Percentiles rank a stretch among this genome's conserved stretches.
phyloP scores from a whole-genome alignment of 805 yeast species.

The Cyberlindnera maclurae region DNA sequence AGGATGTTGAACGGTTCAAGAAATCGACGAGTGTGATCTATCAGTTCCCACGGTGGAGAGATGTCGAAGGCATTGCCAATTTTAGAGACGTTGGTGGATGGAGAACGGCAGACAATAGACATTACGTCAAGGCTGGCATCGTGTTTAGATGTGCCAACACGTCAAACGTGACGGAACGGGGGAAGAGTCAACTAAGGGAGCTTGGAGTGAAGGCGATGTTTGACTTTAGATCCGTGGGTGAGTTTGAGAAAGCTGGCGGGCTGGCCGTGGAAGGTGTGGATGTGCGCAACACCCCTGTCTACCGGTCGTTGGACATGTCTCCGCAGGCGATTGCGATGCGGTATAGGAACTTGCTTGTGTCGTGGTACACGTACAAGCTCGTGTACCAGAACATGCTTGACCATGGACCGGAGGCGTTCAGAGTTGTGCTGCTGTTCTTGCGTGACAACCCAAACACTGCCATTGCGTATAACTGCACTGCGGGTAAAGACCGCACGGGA shows the following conservation, averaged over 20 bases:
- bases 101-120: constrained; percentile 28
- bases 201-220: constrained; percentile 49
- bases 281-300: constrained; percentile 53
- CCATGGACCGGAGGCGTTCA: constrained; percentile 41
- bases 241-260: constrained; percentile 39
- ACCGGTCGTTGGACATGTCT: constrained; percentile 44
- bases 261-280: constrained; percentile 39
- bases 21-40: constrained; percentile 30
- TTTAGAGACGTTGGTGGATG: constrained; percentile 83
- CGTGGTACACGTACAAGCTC: constrained; percentile 54
- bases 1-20: constrained; percentile 49
- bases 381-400: constrained; percentile 56
- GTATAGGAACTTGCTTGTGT: constrained; percentile 45
- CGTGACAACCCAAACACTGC: constrained; percentile 46
- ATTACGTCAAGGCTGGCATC: constrained; percentile 44
- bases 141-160: constrained; percentile 62
- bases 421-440: constrained; percentile 44
- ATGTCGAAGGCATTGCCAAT: constrained; percentile 60
- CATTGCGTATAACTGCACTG: constrained; percentile 69
- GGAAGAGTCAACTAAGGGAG: constrained; percentile 30
- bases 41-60: constrained; percentile 48
- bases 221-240: constrained; percentile 62
- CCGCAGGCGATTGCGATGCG: constrained; percentile 58
- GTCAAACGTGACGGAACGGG: constrained; percentile 42
- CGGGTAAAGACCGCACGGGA: constrained; percentile 86